Conservation (phyloP, 495 filamentous ascomycete genomes). For the Hypoxylon fragiforme region DNA sequence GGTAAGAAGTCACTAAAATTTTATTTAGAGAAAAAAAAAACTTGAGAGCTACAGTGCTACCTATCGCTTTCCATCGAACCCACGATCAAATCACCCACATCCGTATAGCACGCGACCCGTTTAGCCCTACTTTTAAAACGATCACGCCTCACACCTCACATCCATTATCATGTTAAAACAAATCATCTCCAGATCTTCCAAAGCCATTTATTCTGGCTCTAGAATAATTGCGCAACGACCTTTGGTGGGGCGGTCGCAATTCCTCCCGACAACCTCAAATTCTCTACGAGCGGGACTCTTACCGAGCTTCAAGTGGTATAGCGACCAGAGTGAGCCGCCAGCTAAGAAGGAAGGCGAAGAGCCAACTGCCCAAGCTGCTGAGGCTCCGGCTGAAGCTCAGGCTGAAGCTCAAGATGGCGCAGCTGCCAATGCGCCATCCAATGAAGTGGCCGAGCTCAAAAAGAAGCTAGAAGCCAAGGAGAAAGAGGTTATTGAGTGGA, state of each 20-base stretch:
- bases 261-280: conserved; percentile 34
- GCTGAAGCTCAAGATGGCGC: conserved; percentile 39
- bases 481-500: conserved; percentile 80
- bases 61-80: conserved; percentile 9
- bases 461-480: conserved; percentile 83
- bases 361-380: conserved; percentile 36
- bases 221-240: conserved; percentile 34
- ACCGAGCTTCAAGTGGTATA: conserved; percentile 49
- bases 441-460: conserved; percentile 47
- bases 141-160: conserved; percentile 5
- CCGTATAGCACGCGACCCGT: conserved; percentile 22
- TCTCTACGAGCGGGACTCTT: conserved; percentile 31
- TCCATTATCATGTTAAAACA: conserved; percentile 49
- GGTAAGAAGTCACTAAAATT: conserved; percentile 7
- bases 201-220: conserved; percentile 37
- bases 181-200: conserved; percentile 43
- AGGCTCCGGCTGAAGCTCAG: conserved; percentile 38
- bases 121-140: conserved; percentile 1
- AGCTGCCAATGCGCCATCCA: conserved; percentile 29
- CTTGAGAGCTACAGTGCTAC: no score
- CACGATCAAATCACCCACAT: neutral
- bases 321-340: conserved; percentile 44
- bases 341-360: conserved; percentile 43
- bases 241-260: conserved; percentile 37
- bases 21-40: conserved; percentile 24